These are phyloP conservation scores for Lolium multiflorum DNA, from an alignment of 176 grass and related monocot species.

Conservation along the genomic window DNA sequence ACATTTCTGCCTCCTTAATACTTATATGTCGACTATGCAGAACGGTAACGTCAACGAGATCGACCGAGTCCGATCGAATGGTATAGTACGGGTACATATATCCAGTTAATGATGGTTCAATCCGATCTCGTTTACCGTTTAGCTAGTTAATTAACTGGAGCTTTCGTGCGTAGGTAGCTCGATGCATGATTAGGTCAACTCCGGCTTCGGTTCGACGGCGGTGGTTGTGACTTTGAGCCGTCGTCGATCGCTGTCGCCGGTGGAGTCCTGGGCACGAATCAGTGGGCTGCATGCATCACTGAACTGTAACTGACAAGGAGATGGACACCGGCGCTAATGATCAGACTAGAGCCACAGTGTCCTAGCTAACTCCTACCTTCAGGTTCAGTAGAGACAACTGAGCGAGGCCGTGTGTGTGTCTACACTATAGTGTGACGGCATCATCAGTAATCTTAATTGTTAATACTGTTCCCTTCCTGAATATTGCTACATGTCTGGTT, in stretches of 20 bases:
- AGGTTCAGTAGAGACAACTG: background rate
- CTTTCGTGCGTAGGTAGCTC: conserved; percentile 9
- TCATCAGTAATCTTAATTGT: background rate
- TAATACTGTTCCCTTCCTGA: background rate
- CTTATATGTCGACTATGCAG: too few species aligned
- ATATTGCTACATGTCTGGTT: background rate
- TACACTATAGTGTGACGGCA: background rate
- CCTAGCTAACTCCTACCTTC: background rate
- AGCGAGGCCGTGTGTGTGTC: background rate
- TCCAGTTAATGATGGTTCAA: background rate
- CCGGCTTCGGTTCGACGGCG: conserved; percentile 37
- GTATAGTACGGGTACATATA: background rate
- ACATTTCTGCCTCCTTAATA: too few species aligned
- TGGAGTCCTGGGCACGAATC: conserved; percentile 54
- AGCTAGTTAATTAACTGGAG: conserved; percentile 5
- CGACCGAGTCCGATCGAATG: background rate
- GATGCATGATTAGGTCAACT: conserved; percentile 55
- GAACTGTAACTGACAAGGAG: conserved; percentile 16
- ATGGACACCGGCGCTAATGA: conserved; percentile 13
- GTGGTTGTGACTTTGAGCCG: conserved; percentile 70
- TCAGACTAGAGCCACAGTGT: conserved; percentile 10
- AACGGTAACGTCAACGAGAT: background rate
- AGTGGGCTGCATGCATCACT: conserved; percentile 11
- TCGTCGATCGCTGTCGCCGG: conserved; percentile 57
- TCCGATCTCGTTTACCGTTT: background rate